Conservation (phyloP, 2,329 filamentous ascomycete genomes). For the Aspergillus sp. region DNA sequence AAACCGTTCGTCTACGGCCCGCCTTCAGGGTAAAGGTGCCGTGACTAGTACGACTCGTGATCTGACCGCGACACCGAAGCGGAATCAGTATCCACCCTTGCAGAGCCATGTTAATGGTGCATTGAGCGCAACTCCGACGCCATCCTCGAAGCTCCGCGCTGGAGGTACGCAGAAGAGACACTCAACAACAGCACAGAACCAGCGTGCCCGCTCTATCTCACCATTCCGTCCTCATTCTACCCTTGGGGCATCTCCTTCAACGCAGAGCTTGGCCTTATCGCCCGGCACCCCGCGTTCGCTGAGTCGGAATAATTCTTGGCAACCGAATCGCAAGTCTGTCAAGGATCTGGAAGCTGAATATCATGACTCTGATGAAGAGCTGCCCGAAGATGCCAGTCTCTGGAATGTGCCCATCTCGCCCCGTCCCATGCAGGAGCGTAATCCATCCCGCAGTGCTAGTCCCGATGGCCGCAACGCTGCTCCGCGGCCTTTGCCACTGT, state of each 20-base stretch:
- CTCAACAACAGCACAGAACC: slow-evolving; percentile 20
- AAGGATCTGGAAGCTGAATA: slow-evolving; percentile 46
- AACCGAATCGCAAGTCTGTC: slow-evolving; percentile 40
- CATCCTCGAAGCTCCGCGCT: neutral
- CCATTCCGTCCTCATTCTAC: slow-evolving; percentile 19
- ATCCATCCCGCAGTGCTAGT: slow-evolving; percentile 34
- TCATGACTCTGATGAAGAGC: slow-evolving; percentile 45
- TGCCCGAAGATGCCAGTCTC: slow-evolving; percentile 45
- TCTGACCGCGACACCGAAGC: slow-evolving; percentile 24
- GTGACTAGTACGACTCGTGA: slow-evolving; percentile 24
- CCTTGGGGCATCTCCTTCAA: slow-evolving; percentile 19
- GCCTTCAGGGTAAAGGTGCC: slow-evolving; percentile 13
- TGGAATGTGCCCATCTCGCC: slow-evolving; percentile 48
- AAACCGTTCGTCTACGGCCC: slow-evolving; percentile 14
- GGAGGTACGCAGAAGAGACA: slow-evolving; percentile 17
- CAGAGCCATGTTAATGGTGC: slow-evolving; percentile 22
- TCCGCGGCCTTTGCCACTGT: slow-evolving; percentile 37
- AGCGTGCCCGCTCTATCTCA: slow-evolving; percentile 26
- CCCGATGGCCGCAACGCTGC: slow-evolving; percentile 36
- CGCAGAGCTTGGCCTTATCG: slow-evolving; percentile 21
- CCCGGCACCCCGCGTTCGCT: slow-evolving; percentile 18
- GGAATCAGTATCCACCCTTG: slow-evolving; percentile 15
- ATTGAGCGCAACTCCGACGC: slow-evolving; percentile 1
- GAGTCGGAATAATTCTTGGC: slow-evolving; percentile 34
- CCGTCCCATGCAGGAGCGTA: slow-evolving; percentile 34